These are phyloP conservation scores for Bacterosira constricta DNA, from an alignment of 108 stramenopile species.

Conservation along the genomic window DNA sequence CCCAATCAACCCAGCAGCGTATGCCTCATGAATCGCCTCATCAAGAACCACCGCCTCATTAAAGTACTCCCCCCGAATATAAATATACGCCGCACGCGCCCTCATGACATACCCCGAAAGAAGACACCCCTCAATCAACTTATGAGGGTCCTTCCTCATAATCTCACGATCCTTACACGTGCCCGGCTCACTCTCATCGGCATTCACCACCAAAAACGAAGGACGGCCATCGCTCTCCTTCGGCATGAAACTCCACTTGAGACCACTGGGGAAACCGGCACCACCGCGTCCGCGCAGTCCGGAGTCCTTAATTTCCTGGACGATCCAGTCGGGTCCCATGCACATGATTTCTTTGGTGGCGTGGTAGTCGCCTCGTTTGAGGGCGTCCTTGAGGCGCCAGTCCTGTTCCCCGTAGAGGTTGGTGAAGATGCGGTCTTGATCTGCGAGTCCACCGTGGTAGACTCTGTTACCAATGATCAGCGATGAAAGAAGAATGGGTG, in stretches of 20 bases:
- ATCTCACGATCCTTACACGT: slow-evolving; percentile 99
- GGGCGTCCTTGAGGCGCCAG: slow-evolving; percentile 96
- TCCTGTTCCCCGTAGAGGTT: slow-evolving; percentile 99
- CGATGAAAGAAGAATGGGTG: neutral
- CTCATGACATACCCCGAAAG: slow-evolving; percentile 99
- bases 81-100: slow-evolving; percentile 99
- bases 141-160: slow-evolving; percentile 99
- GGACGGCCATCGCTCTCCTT: slow-evolving; percentile 99
- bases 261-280: slow-evolving; percentile 97
- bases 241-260: slow-evolving; percentile 99
- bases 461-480: slow-evolving; percentile 26
- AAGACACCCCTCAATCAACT: slow-evolving; percentile 98
- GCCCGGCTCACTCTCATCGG: slow-evolving; percentile 99
- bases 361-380: slow-evolving; percentile 94
- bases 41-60: slow-evolving; percentile 99
- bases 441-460: slow-evolving; percentile 93
- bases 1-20: slow-evolving; percentile 94
- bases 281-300: slow-evolving; percentile 99
- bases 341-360: slow-evolving; percentile 98
- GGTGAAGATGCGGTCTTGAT: slow-evolving; percentile 99
- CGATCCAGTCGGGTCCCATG: slow-evolving; percentile 99
- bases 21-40: slow-evolving; percentile 99
- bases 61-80: slow-evolving; percentile 99
- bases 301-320: slow-evolving; percentile 99
- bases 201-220: slow-evolving; percentile 98